These are phyloP conservation scores for Coemansia sp. DNA, from an alignment of 192 early-diverging fungal species.

Conservation along the genomic window DNA sequence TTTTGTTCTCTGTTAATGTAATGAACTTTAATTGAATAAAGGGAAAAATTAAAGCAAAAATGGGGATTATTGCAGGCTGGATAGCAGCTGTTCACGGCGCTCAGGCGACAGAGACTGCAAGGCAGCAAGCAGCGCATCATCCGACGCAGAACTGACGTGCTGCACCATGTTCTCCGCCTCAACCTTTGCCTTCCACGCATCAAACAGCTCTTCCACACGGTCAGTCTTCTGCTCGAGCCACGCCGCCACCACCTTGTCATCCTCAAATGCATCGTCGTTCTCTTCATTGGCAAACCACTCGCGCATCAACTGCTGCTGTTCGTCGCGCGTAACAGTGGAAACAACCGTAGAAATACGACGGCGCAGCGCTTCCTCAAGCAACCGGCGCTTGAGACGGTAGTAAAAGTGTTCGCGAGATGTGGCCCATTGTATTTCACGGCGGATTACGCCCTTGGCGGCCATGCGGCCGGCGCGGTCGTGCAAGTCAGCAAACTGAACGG, in stretches of 20 bases:
- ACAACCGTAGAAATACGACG: conserved; percentile 51
- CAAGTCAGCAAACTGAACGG: conserved; percentile 95
- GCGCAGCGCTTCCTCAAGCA: conserved; percentile 76
- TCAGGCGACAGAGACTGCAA: conserved; percentile 32
- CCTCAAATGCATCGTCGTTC: conserved; percentile 51
- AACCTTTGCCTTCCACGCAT: conserved; percentile 8
- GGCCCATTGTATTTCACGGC: conserved; percentile 74
- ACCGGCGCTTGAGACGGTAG: conserved; percentile 82
- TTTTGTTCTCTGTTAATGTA: too few species aligned
- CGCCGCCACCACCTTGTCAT: conserved; percentile 56
- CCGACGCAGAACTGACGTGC: conserved; percentile 17
- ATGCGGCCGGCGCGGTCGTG: conserved; percentile 96
- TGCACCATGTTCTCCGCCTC: conserved; percentile 8
- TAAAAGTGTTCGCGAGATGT: conserved; percentile 85
- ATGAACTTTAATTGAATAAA: conserved; percentile 6
- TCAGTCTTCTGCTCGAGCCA: conserved; percentile 58
- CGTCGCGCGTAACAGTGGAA: conserved; percentile 40
- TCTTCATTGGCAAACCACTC: conserved; percentile 58
- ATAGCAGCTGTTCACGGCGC: conserved; percentile 41
- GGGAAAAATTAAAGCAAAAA: conserved; percentile 2
- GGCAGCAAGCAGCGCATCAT: conserved; percentile 40
- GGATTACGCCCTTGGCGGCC: conserved; percentile 89
- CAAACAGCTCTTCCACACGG: background rate
- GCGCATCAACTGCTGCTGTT: conserved; percentile 53
- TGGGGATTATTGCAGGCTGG: conserved; percentile 19